phyloP scores from a whole-genome alignment of 1,284 basidiomycete genomes.

The Quambalaria eucalypti region DNA sequence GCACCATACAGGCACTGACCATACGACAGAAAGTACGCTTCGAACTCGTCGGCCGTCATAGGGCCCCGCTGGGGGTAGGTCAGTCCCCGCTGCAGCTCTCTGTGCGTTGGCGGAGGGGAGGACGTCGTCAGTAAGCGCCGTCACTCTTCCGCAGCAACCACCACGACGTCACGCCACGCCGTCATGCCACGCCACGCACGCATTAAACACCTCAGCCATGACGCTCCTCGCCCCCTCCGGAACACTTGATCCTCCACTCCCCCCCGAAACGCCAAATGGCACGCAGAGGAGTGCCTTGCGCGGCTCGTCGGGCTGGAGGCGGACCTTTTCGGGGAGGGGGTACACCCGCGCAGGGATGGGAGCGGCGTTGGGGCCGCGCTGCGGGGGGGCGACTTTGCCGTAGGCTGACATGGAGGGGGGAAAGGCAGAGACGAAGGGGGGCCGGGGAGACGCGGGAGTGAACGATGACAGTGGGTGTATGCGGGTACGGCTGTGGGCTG shows the following conservation, averaged over 20 bases:
- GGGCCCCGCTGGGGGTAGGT: slow-evolving; percentile 31
- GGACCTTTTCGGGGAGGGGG: neutral
- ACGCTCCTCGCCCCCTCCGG: neutral
- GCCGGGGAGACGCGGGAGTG: neutral
- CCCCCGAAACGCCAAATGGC: neutral
- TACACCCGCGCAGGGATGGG: neutral
- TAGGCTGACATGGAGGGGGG: neutral
- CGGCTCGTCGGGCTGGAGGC: neutral
- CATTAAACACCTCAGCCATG: slow-evolving; percentile 15
- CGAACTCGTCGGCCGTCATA: slow-evolving; percentile 19
- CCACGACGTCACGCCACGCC: neutral
- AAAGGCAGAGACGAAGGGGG: neutral
- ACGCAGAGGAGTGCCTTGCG: neutral
- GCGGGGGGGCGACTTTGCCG: neutral
- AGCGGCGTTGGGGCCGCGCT: neutral
- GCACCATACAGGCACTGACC: slow-evolving; percentile 3
- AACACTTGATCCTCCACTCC: neutral
- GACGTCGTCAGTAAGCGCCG: neutral
- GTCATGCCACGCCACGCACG: too few species aligned
- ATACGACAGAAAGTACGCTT: slow-evolving; percentile 25
- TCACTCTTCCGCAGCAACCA: neutral
- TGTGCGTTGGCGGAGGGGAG: neutral
- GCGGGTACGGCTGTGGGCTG: too few species aligned
- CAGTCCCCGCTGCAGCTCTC: slow-evolving; percentile 23
- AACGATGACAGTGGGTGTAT: neutral